Percentiles rank a stretch among this genome's conserved stretches.
phyloP scores from a whole-genome alignment of 2,329 filamentous ascomycete genomes.

The Chlorencoelia australis region DNA sequence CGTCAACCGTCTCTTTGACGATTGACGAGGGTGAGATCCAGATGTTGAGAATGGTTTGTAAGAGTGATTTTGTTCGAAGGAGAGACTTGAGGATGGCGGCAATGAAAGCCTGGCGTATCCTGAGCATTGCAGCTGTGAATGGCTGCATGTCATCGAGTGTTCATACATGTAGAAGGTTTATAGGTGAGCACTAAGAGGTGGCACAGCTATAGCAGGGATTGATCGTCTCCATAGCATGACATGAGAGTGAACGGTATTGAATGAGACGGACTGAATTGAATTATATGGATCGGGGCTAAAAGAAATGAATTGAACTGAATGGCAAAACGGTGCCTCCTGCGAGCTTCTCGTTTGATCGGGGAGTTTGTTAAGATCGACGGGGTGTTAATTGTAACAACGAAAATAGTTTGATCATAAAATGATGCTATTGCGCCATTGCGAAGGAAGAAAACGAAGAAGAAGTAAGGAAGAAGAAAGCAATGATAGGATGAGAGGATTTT shows the following conservation, averaged over 20 bases:
- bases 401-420: no score
- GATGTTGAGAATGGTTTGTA: constrained; percentile 46
- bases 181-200: constrained; percentile 8
- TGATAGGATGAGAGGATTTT: neutral
- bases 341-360: no score
- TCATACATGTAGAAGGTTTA: constrained; percentile 24
- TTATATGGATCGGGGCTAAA: neutral
- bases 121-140: constrained; percentile 47
- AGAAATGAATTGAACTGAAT: neutral
- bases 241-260: neutral
- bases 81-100: constrained; percentile 47
- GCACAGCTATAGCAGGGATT: constrained; percentile 9
- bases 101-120: constrained; percentile 43
- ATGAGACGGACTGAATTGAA: neutral
- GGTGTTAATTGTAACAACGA: no score
- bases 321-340: no score
- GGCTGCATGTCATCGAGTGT: constrained; percentile 32
- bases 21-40: constrained; percentile 36
- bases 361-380: no score
- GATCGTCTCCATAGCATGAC: constrained; percentile 2
- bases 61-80: constrained; percentile 46
- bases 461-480: neutral
- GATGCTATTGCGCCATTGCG: constrained; percentile 1
- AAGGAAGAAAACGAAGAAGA: constrained; percentile 1
- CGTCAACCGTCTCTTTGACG: constrained; percentile 14